Base-by-base conservation (phyloP, 1,139 yeast genomes). In the Saccharomyces uvarum region DNA sequence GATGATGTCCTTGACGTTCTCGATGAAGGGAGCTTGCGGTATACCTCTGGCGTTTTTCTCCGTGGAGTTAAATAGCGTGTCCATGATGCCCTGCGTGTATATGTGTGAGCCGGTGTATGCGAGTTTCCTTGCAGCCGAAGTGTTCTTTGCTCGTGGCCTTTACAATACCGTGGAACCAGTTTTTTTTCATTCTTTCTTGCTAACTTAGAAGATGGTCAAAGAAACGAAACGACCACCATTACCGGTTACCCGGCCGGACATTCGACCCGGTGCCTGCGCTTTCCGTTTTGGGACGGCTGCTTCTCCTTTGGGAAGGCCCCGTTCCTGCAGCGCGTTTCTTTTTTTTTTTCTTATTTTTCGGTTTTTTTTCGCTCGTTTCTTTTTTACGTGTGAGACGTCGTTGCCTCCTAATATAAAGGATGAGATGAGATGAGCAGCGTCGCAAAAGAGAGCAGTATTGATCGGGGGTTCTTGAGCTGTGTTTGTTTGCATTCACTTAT, bases 11-110 rank as follows among this genome's bases (percentile, higher is more conserved):
- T 84, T 95, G 19, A 93, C 95, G 57, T 83, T 82, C 59, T 88
- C 96, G 57, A 95, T 84, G 70, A 95, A 93, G 28, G 96, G 97
- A 1, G 99, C 99, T 66, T 88, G 88, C 9, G 99, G 99, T 56
- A 93, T 93, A 1, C 99, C 99, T 60, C 98, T 79, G 24, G 97
- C 93, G 65, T 91, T 91, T 49, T 84, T 71, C 54, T 68, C 63
- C 3, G 72, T 69, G 6, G 66, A 61, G 56, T 66, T 67, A 51
- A 68, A 66, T 26, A 68, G 41, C 0, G 69, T 59, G 54, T 68
- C 69, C 71, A 67, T 68, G 16, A 6, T 27, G 11, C 19, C 31
- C 13, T 16, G 19, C 11, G 19, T 16, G 11, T 14, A 6, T 8
- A n/a, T 32, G 14, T 32, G 14, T 32, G 14, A 16, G 6, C 19